These are phyloP conservation scores for Dendrobium catenatum DNA, from an alignment of 106 monocot species.

Conservation along the genomic window DNA sequence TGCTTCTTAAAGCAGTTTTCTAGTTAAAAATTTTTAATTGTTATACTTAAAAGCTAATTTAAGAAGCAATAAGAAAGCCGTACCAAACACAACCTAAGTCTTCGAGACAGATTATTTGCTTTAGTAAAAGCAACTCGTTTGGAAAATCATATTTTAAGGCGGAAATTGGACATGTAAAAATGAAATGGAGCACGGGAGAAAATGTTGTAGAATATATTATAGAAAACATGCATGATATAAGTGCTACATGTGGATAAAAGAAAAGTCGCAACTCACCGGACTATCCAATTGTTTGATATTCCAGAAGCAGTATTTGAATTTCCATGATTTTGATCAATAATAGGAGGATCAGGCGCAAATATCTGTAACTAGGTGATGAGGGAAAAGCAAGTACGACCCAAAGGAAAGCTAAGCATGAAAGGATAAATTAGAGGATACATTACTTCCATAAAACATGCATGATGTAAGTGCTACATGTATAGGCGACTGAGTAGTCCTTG, in stretches of 20 bases:
- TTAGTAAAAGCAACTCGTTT: too few species aligned
- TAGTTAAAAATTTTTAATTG: too few species aligned
- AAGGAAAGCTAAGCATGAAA: not conserved
- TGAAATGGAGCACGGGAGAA: too few species aligned
- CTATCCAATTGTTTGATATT: conserved; percentile 40
- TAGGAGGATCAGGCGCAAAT: conserved; percentile 44
- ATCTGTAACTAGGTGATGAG: conserved; percentile 42
- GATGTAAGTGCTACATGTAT: too few species aligned
- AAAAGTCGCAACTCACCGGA: conserved; percentile 29
- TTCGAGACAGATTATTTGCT: not conserved
- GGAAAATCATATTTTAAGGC: too few species aligned
- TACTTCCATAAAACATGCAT: conserved; percentile 25
- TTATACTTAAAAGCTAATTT: too few species aligned
- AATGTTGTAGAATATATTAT: too few species aligned
- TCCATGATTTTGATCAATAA: conserved; percentile 42
- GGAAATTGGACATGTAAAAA: too few species aligned
- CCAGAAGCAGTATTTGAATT: conserved; percentile 34
- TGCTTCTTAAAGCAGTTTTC: too few species aligned
- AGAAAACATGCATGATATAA: too few species aligned
- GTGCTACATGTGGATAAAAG: not conserved
- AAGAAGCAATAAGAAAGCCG: too few species aligned
- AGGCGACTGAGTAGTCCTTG: not conserved
- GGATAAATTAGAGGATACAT: conserved; percentile 58
- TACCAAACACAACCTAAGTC: not conserved
- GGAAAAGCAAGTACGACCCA: conserved; percentile 11